Evolutionary conservation across 1,284 basidiomycete genomes (phyloP).

Genomic region (Austroboletus niveus): DNA sequence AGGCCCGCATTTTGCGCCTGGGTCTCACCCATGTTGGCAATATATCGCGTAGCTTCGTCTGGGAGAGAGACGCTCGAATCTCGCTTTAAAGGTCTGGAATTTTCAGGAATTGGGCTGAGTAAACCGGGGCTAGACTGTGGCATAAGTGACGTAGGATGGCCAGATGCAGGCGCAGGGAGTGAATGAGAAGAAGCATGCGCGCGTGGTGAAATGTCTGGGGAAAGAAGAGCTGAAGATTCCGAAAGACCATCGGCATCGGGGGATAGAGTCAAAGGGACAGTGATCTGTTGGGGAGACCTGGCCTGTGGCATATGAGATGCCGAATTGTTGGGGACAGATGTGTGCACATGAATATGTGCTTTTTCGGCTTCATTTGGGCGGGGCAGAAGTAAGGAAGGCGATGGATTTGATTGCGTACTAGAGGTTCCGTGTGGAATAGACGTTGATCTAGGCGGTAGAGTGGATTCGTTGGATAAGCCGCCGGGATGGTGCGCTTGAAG

Average conservation of each 20-base stretch:
- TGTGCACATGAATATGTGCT: neutral
- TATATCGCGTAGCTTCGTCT: constrained; percentile 70
- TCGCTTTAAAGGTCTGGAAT: constrained; percentile 35
- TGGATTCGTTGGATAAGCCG: constrained; percentile 10
- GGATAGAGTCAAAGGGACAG: neutral
- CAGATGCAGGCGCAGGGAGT: neutral
- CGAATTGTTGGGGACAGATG: neutral
- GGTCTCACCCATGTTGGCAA: constrained; percentile 63
- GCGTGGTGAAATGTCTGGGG: constrained; percentile 10
- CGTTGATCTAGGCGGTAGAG: constrained; percentile 43
- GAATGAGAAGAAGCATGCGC: neutral
- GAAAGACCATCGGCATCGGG: constrained; percentile 1
- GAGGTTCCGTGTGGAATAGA: constrained; percentile 26
- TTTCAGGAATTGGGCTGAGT: constrained; percentile 30
- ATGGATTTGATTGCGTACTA: constrained; percentile 27
- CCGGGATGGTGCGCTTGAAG: constrained; percentile 29
- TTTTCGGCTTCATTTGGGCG: constrained; percentile 14
- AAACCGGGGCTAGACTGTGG: constrained; percentile 29
- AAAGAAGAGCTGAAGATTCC: constrained; percentile 4
- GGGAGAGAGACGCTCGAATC: constrained; percentile 69
- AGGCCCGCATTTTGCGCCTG: constrained; percentile 50
- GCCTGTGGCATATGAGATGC: constrained; percentile 2
- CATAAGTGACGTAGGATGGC: constrained; percentile 14
- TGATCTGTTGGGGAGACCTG: constrained; percentile 13
- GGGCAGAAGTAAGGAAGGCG: constrained; percentile 11